phyloP scores from a whole-genome alignment of 306 rosid genomes.

The Erythrophleum fordii region DNA sequence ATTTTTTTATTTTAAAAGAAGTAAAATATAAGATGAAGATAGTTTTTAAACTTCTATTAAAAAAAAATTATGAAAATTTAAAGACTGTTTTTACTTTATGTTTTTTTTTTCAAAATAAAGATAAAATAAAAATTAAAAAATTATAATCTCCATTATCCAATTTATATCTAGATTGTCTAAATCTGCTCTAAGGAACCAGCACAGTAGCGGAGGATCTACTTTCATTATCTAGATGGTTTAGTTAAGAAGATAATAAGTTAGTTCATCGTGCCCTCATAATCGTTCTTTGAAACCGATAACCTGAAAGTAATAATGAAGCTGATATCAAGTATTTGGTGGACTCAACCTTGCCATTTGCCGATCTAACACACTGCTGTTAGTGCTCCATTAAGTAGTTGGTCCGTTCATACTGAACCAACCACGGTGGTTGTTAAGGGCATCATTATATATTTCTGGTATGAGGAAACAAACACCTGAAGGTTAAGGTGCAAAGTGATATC shows the following conservation, averaged over 20 bases:
- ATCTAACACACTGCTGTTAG: slow-evolving; percentile 33
- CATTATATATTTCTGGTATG: slow-evolving; percentile 36
- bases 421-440: slow-evolving; percentile 49
- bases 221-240: background rate
- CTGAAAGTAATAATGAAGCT: slow-evolving; percentile 28
- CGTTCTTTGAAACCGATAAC: slow-evolving; percentile 29
- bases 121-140: too few species aligned
- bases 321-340: slow-evolving; percentile 25
- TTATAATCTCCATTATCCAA: too few species aligned
- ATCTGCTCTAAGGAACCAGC: too few species aligned
- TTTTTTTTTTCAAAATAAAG: too few species aligned
- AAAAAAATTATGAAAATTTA: too few species aligned
- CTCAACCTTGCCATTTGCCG: slow-evolving; percentile 32
- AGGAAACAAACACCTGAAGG: slow-evolving; percentile 24
- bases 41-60: too few species aligned
- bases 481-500: slow-evolving; percentile 3
- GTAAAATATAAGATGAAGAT: too few species aligned
- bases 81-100: too few species aligned
- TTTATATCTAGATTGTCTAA: too few species aligned
- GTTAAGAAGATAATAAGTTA: slow-evolving; percentile 7
- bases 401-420: slow-evolving; percentile 33
- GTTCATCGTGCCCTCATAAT: slow-evolving; percentile 8
- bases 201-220: too few species aligned
- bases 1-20: too few species aligned
- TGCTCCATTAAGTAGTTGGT: slow-evolving; percentile 34